A percentile compares a stretch with the other conserved stretches of the same genome.
Conservation (phyloP, 2,329 filamentous ascomycete genomes). For the Hypoxylon sp. region DNA sequence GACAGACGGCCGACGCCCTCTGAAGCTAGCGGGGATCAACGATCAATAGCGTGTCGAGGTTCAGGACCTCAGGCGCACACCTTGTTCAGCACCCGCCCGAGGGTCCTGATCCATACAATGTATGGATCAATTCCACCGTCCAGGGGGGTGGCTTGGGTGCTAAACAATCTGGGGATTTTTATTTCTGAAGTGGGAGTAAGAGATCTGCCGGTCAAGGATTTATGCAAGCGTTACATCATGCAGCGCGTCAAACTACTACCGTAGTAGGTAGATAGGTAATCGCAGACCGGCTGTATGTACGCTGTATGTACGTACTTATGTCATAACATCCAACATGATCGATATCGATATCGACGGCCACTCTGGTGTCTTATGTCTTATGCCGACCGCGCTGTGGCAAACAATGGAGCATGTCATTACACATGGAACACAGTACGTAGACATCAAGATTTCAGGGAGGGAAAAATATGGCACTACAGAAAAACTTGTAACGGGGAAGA, state of each 20-base stretch:
- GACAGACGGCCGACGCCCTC: conserved; percentile 32
- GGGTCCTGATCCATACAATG: too few relatives aligned
- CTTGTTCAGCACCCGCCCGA: conserved; percentile 31
- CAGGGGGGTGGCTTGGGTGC: conserved; percentile 16
- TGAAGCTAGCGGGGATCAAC: conserved; percentile 39
- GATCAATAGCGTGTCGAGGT: conserved; percentile 32
- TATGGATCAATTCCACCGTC: conserved; percentile 35
- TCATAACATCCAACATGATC: not conserved
- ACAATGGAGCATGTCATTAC: not conserved
- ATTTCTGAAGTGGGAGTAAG: conserved; percentile 31
- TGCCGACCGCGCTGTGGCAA: not conserved
- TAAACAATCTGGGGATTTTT: conserved; percentile 39
- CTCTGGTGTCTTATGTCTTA: not conserved
- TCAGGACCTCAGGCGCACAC: conserved; percentile 33
- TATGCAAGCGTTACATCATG: conserved; percentile 41
- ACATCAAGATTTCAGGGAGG: not conserved
- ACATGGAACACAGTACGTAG: not conserved
- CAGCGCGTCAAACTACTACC: conserved; percentile 28
- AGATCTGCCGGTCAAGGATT: conserved; percentile 41
- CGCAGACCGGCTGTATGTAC: conserved; percentile 4
- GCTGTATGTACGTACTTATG: conserved; percentile 1
- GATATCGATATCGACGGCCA: not conserved
- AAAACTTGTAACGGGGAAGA: not conserved
- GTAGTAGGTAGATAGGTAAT: conserved; percentile 2
- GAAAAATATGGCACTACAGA: not conserved